These are phyloP conservation scores for Aciculoconidium aculeatum DNA, from an alignment of 805 yeast genomes.

Conservation along the genomic window DNA sequence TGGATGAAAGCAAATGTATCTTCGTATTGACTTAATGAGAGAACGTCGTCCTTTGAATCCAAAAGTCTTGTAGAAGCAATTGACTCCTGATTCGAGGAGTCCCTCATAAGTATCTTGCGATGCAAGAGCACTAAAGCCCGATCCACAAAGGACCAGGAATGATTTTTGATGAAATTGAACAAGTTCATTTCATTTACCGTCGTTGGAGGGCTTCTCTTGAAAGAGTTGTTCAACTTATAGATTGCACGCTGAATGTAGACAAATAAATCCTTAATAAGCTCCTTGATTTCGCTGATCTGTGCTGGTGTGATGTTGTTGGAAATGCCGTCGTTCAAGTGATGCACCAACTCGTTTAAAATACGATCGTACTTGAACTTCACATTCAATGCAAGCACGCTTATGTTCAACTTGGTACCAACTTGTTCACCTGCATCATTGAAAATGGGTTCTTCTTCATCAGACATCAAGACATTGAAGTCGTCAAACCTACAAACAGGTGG, in stretches of 20 bases:
- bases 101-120: constrained; percentile 36
- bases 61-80: constrained; percentile 6
- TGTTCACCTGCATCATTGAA: constrained; percentile 21
- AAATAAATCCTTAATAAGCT: constrained; percentile 45
- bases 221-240: constrained; percentile 28
- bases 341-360: constrained; percentile 49
- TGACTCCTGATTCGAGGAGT: constrained; percentile 9
- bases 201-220: constrained; percentile 30
- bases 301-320: constrained; percentile 35
- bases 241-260: constrained; percentile 46
- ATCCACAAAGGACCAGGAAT: constrained; percentile 50
- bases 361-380: constrained; percentile 48
- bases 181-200: constrained; percentile 39
- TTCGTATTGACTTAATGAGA: constrained; percentile 32
- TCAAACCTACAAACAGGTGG: constrained; percentile 48
- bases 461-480: constrained; percentile 54
- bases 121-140: constrained; percentile 43
- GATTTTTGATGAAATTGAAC: constrained; percentile 42
- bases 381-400: constrained; percentile 44
- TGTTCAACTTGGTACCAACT: constrained; percentile 32
- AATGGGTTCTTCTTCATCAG: constrained; percentile 40
- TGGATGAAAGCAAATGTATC: constrained; percentile 34
- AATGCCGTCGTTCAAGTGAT: constrained; percentile 43
- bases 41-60: constrained; percentile 15
- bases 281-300: constrained; percentile 41